Evolutionary conservation across 1,139 yeast species (phyloP), one percentile per base, ranked within the genome.

Genomic region (Barnettozyma hawaiiensis): DNA sequence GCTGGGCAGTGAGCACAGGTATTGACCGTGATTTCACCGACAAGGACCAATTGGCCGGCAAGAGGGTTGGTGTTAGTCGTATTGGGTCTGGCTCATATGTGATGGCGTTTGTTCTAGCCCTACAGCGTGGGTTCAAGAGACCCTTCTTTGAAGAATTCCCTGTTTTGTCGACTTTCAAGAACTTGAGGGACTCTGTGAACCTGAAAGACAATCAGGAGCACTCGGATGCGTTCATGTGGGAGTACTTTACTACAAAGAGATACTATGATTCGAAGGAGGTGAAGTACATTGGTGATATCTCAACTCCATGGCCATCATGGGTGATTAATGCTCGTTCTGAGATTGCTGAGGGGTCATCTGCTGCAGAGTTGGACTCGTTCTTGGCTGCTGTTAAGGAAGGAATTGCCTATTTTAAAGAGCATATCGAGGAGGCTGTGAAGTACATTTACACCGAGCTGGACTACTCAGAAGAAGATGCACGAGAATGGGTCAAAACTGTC

Each of bases 241-340:
- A 89, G 58, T 76, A 85, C 61, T 89, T 87, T 67, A 89, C 97
- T 6, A 78, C 90, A 36, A 89, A 87, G 59, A 80, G 76, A 61
- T 89, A 85, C 65, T 86, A 85, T 60, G 96, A 86, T 57, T 73
- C 66, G 45, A 73, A 77, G 14, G 96, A 87, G 56, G 81, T 89
- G 64, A 85, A 84, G 62, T 71, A 76, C 54, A 79, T 89, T 49
- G 97, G 96, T 10, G 86, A 84, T 53, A 86, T 89, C 43, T 85
- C 84, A 63, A 89, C 97, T 0, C 97, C 97, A 9, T 89, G 97
- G 97, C 92, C 97, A 8, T 85, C 95, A 2, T 89, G 96, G 96
- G 90, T 86, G 15, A 70, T 87, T 40, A 76, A 81, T 20, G 79
- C 79, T 11, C 58, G 70, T 40, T 57, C 69, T 5, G 66, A 67